Evolutionary conservation across 2,329 filamentous ascomycete species (phyloP).

Genomic region (Alternaria gaisen): DNA sequence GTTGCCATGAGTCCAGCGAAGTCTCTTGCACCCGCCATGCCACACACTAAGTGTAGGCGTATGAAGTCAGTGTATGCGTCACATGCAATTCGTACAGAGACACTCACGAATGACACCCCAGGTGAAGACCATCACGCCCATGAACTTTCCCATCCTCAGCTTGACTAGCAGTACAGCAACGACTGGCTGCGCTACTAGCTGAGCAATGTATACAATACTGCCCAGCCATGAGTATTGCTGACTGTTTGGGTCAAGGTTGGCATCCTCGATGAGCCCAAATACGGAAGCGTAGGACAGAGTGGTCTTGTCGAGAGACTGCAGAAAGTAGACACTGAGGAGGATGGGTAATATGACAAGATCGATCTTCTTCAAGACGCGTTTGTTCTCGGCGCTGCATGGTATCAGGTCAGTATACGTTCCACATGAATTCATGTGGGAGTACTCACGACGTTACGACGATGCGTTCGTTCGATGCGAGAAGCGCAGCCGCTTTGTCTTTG

Average conservation of each 20-base stretch:
- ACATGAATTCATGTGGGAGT: too few relatives aligned
- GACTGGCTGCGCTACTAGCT: constrained; percentile 63
- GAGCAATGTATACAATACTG: constrained; percentile 63
- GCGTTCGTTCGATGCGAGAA: constrained; percentile 58
- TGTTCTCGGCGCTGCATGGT: constrained; percentile 56
- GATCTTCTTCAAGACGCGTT: constrained; percentile 60
- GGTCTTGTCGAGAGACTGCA: constrained; percentile 71
- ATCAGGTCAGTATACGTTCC: too few relatives aligned
- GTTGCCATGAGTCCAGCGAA: constrained; percentile 51
- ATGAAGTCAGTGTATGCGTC: too few relatives aligned
- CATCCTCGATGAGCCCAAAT: constrained; percentile 69
- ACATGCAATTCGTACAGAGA: constrained; percentile 48
- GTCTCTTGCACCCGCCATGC: constrained; percentile 68
- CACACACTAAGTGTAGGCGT: constrained; percentile 54
- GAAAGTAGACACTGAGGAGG: constrained; percentile 68
- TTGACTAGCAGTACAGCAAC: constrained; percentile 66
- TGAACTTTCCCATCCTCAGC: constrained; percentile 68
- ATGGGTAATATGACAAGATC: constrained; percentile 62
- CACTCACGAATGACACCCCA: constrained; percentile 53
- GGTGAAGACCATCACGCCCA: constrained; percentile 60
- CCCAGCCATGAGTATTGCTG: constrained; percentile 64
- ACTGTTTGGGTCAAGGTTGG: constrained; percentile 60
- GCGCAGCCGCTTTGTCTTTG: constrained; percentile 60
- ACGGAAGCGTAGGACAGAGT: constrained; percentile 69
- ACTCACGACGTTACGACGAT: constrained; percentile 57